phyloP scores from a whole-genome alignment of 225 moss, liverwort and hornwort species.

The Pseudisothecium myosuroides region DNA sequence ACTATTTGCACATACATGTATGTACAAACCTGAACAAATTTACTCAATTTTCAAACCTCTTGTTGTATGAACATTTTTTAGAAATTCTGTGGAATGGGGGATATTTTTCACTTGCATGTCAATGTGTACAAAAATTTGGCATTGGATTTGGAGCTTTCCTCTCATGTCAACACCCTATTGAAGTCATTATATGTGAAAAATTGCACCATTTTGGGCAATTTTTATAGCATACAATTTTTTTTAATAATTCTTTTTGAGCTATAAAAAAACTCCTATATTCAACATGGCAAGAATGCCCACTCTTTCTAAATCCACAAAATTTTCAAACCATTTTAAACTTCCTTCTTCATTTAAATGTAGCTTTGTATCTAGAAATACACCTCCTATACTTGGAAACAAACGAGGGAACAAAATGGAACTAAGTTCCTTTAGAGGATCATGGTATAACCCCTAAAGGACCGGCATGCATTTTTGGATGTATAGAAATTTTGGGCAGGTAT shows the following conservation, averaged over 20 bases:
- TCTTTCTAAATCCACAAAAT: background rate
- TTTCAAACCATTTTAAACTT: background rate
- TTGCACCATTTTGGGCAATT: background rate
- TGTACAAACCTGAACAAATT: background rate
- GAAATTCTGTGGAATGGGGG: accelerated
- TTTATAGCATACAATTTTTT: no score
- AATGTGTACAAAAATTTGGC: background rate
- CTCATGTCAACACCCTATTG: background rate
- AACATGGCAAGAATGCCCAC: background rate
- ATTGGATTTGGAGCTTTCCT: accelerated
- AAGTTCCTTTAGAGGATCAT: no score
- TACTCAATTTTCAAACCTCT: accelerated
- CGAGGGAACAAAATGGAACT: accelerated
- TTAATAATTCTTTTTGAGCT: accelerated
- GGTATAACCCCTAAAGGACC: no score
- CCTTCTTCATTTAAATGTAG: background rate
- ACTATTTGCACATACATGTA: accelerated
- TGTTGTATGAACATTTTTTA: accelerated
- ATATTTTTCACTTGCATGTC: no score
- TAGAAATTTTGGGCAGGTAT: no score
- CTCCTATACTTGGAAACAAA: background rate
- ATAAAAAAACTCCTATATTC: background rate
- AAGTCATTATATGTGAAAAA: background rate
- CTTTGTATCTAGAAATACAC: background rate
- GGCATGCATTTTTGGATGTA: no score